Conservation (phyloP, 495 filamentous ascomycete genomes). For the Penicillium ucsense region DNA sequence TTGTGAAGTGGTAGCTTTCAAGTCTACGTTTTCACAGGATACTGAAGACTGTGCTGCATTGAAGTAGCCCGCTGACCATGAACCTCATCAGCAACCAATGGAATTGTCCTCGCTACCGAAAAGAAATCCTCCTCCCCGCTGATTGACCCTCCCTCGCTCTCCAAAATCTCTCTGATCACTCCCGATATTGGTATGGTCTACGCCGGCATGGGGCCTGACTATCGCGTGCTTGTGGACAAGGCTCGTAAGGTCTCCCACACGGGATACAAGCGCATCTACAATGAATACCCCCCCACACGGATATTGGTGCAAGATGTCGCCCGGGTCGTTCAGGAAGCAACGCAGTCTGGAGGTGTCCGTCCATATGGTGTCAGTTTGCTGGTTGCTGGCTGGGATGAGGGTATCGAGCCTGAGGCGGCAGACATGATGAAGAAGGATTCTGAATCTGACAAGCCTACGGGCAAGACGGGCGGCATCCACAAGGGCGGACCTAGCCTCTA, state of each 20-base stretch:
- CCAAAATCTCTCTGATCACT: constrained; percentile 95
- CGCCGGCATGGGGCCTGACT: constrained; percentile 97
- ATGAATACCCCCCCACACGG: constrained; percentile 97
- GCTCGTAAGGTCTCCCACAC: constrained; percentile 99
- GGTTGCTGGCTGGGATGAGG: constrained; percentile 97
- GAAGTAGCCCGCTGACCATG: constrained; percentile 2
- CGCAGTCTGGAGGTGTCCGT: constrained; percentile 91
- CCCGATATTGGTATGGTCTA: constrained; percentile 99
- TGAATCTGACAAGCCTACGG: constrained; percentile 51
- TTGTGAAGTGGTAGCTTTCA: too few relatives aligned
- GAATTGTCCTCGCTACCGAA: constrained; percentile 97
- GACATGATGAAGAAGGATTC: constrained; percentile 28
- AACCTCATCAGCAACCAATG: constrained; percentile 71
- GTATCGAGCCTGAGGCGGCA: constrained; percentile 68
- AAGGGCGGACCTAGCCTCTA: constrained; percentile 97
- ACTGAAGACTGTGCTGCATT: too few relatives aligned
- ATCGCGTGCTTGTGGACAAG: constrained; percentile 92
- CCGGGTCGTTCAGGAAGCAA: constrained; percentile 96
- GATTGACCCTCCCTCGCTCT: constrained; percentile 85
- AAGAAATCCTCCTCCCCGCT: constrained; percentile 98
- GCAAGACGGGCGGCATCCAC: constrained; percentile 87
- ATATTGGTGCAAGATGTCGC: constrained; percentile 99
- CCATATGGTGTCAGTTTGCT: constrained; percentile 96
- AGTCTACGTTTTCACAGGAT: too few relatives aligned
- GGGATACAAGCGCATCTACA: constrained; percentile 98